phyloP scores from a whole-genome alignment of 2,329 filamentous ascomycete species.

The Amauroascus niger region DNA sequence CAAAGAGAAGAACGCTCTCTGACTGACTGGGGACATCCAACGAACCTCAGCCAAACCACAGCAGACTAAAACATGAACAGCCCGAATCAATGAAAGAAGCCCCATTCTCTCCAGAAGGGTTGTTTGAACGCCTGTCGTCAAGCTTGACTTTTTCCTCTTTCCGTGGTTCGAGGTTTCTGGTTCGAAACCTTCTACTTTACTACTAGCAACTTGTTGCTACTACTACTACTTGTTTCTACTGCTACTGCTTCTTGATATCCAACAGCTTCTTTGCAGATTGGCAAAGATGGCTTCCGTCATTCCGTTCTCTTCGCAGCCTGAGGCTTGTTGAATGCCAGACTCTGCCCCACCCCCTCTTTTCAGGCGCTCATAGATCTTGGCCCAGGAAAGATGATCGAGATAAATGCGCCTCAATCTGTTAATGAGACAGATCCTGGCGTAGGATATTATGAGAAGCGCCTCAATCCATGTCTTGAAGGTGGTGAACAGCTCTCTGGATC shows the following conservation, averaged over 20 bases:
- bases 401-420: too few relatives aligned
- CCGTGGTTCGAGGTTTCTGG: not conserved
- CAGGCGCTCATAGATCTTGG: too few relatives aligned
- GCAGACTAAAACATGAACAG: not conserved
- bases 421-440: too few relatives aligned
- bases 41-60: not conserved
- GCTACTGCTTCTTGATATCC: not conserved
- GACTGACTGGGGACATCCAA: too few relatives aligned
- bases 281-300: not conserved
- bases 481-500: too few relatives aligned
- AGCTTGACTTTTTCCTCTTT: slow-evolving; percentile 6
- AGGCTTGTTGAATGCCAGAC: not conserved
- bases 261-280: not conserved
- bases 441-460: too few relatives aligned
- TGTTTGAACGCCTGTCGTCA: slow-evolving; percentile 2
- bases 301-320: not conserved
- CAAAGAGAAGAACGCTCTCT: not conserved
- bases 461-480: too few relatives aligned
- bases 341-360: not conserved
- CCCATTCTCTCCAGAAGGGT: not conserved
- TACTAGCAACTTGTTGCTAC: not conserved
- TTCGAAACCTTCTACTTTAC: not conserved
- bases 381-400: too few relatives aligned
- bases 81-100: not conserved
- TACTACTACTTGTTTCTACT: not conserved